Evolutionary conservation across 2,329 filamentous ascomycete genomes (phyloP), one percentile per base, ranked within the genome.

Genomic region (Beauveria sp.): DNA sequence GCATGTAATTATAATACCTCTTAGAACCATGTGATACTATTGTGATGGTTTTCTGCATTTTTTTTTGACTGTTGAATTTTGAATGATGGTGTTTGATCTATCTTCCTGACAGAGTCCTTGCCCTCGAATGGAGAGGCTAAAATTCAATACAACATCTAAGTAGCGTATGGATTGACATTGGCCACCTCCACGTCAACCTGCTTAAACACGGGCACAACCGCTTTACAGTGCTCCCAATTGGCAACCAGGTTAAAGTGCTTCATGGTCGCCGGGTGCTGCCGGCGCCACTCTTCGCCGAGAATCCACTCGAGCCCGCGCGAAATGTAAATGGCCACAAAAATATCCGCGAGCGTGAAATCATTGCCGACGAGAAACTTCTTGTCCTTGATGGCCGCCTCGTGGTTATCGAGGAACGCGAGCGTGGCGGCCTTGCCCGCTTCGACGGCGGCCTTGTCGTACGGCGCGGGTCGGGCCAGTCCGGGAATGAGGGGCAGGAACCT

Each of bases 401-500:
- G 56, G 34, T 30, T 5, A 9, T 59, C 56, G 24, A 59, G 56
- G 26, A 59, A 20, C 34, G 56, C 26, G 28, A 59, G 47, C 20
- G 56, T 34, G 28, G 56, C 46, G 14, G 47, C 47, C 22, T 44
- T 52, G 44, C 56, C 56, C 2, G 46, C 56, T 7, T 41, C 56
- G 46, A 59, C 37, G 37, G 44, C 56, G 30, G 44, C 56, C 7
- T 59, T 28, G 56, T 59, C 47, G 48, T 59, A 59, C 47, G 56
- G 47, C 37, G 56, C 56, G 24, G 56, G 56, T 2, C 44, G 30
- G 8, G 30, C 37, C 20, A 52, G 56, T 16, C 47, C 47, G 46
- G 56, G 56, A 22, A 50, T 51, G 30, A 59, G 47, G 14, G 56
- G 56, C 28, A 59, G 56, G 10, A 51, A 59, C 55, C 55, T 57